Evolutionary conservation across 192 early-diverging fungal species (phyloP), one percentile per base, ranked within the genome.

Genomic region (Coemansia reversa): DNA sequence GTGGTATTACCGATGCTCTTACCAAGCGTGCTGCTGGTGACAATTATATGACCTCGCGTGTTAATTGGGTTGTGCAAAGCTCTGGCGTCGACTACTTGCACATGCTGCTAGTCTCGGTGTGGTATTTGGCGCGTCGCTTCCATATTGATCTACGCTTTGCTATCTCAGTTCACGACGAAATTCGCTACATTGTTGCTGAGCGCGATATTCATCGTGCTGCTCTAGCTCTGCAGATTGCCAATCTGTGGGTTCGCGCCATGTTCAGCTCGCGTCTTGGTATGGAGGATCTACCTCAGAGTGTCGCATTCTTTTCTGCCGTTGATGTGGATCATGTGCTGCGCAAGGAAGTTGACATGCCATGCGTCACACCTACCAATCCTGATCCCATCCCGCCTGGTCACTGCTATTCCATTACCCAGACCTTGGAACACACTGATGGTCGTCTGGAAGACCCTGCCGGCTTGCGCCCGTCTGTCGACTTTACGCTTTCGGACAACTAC

Each of bases 51-150:
- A 93, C 93, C 0, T 93, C 90, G 30, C 85, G 95, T 16, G 82
- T 97, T 45, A 98, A 98, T 72, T 98, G 97, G 97, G 94, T 92
- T 1, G 95, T 98, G 5, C 97, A 98, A 75, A 95, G 94, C 22
- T 97, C 95, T 2, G 97, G 95, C 19, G 96, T 97, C 24, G 96
- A 98, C 63, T 98, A 98, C 67, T 74, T 98, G 8, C 96, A 98
- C 68, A 72, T 98, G 55, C 76, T 98, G 9, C 72, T 98, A 14
- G 92, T 92, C 0, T 88, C 91, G 7, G 93, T 95, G 90, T 69
- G 85, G 45, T 93, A 97, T 66, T 66, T 98, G 60, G 86, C 91
- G 30, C 72, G 87, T 18, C 82, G 87, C 47, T 86, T 96, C 65
- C 65, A 84, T 5, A 93, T 98, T 52, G 69, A 90, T 28, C 88